Evolutionary conservation across 495 filamentous ascomycete species (phyloP), one percentile per base, ranked within the genome.

Genomic region (Penicillium turbatum): DNA sequence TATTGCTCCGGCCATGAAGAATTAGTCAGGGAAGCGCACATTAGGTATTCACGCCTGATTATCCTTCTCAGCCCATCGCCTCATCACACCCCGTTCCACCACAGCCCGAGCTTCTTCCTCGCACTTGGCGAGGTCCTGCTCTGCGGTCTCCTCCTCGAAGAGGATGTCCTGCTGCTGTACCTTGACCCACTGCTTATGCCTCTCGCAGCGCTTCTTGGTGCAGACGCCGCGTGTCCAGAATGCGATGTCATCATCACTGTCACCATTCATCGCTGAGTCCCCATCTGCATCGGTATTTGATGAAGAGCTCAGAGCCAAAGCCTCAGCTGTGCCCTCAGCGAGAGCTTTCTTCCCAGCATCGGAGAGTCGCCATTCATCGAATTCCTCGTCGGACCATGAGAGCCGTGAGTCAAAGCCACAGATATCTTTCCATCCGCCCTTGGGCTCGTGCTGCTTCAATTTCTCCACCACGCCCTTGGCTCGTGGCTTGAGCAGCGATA

Each of bases 351-450:
- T 63, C 3, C 78, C 78, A 7, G 65, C 54, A 0, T 70, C 61
- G 0, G 74, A 73, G 2, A 70, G 47, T 17, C 77, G 67, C 78
- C 78, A 81, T n/a, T 75, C 72, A 41, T 78, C 73, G 59, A 88
- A 87, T 59, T 86, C 78, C 37, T 76, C 72, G 51, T 86, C 82
- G 12, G 76, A 77, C 80, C 84, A 83, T 2, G 79, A 67, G 3
- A 87, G 68, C 24, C 84, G 70, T 13, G 74, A 63, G 62, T 87
- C 84, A 55, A 82, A 87, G 16, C 86, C 85, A 57, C 86, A 88
- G 44, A 85, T 78, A 51, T 82, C 78, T 60, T 86, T 86, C 74
- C 73, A 78, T 41, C 74, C 73, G n/a, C 73, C 72, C 41, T 78
- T 76, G 2, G 73, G 76, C 3, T 79, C 77, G 17, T 65, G 68